Evolutionary conservation across 371 early-diverging fungal species (phyloP), one percentile per base, ranked within the genome.

Genomic region (Mucor plumbeus): DNA sequence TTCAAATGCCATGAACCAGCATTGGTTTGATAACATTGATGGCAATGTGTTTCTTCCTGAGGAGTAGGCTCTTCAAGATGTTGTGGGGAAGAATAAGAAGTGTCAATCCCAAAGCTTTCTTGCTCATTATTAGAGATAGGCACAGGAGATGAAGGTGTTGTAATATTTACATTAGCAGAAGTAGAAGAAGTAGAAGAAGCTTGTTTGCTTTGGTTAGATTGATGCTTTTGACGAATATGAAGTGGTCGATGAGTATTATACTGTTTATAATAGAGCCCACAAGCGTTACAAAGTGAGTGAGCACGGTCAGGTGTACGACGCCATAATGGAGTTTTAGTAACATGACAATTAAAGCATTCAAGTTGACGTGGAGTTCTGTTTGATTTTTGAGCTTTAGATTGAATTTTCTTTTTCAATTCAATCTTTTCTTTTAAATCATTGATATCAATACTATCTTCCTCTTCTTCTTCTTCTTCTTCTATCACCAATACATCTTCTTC

Each of bases 241-340:
- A 88, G 72, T 8, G 92, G 92, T 14, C 92, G 85, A 61, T 92
- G 91, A 5, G 79, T 81, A 17, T 88, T 85, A 71, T 91, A 90
- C 64, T 90, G 90, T 76, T 91, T 92, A 63, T 83, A 90, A 76
- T 91, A 94, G n/a, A 92, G 79, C 21, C 92, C 92, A 72, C 94
- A 94, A 2, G 94, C 93, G 75, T 94, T 94, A 76, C 93, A 94
- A 11, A 94, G 82, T n/a, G 87, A 86, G 64, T 92, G 91, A 47
- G 81, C 78, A 40, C 89, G 85, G 66, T 93, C 93, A 31, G 89
- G 87, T 33, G 93, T 91, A 35, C 92, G 81, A 31, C 93, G 84
- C 94, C 94, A 93, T 10, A 94, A 80, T 39, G 94, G 94, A 0
- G 93, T 93, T 70, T 85, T 83, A 62, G 88, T 91, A 5, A 91